Conservation (phyloP, 768 basidiomycete species). For the Mycena epipterygia region DNA sequence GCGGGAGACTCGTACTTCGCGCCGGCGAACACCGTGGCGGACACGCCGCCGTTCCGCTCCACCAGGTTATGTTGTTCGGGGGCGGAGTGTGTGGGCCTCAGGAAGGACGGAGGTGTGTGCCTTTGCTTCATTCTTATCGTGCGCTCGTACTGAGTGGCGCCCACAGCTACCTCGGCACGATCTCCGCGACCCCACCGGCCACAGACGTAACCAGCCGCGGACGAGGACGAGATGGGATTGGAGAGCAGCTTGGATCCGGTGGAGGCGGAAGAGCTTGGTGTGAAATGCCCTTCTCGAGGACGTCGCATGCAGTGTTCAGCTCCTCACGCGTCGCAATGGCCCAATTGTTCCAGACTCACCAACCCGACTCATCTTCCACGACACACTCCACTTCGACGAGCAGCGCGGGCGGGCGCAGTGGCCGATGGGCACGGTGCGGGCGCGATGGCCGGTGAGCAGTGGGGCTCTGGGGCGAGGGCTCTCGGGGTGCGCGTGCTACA, state of each 20-base stretch:
- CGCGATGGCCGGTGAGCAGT: constrained; percentile 5
- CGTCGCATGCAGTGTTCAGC: background rate
- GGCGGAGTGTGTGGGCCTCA: background rate
- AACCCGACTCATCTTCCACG: background rate
- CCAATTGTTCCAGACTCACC: background rate
- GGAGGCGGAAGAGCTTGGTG: constrained; percentile 7
- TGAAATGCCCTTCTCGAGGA: background rate
- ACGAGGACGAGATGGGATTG: constrained; percentile 4
- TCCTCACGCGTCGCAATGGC: background rate
- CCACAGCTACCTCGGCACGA: constrained; percentile 11
- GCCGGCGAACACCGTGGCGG: constrained; percentile 3
- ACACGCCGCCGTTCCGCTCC: constrained; percentile 4
- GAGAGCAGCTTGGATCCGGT: background rate
- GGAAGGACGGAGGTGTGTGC: constrained; percentile 1
- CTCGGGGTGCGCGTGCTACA: constrained; percentile 3
- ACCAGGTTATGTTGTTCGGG: background rate
- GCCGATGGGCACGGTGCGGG: constrained; percentile 1
- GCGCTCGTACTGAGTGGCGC: constrained; percentile 1
- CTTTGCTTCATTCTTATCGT: background rate
- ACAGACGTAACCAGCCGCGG: background rate
- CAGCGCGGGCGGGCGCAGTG: background rate
- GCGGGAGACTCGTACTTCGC: too few species aligned
- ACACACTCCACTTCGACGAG: background rate
- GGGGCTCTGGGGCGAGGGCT: constrained; percentile 5
- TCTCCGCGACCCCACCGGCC: constrained; percentile 1